phyloP scores from a whole-genome alignment of 2,329 filamentous ascomycete genomes.

The Knufia petricola region DNA sequence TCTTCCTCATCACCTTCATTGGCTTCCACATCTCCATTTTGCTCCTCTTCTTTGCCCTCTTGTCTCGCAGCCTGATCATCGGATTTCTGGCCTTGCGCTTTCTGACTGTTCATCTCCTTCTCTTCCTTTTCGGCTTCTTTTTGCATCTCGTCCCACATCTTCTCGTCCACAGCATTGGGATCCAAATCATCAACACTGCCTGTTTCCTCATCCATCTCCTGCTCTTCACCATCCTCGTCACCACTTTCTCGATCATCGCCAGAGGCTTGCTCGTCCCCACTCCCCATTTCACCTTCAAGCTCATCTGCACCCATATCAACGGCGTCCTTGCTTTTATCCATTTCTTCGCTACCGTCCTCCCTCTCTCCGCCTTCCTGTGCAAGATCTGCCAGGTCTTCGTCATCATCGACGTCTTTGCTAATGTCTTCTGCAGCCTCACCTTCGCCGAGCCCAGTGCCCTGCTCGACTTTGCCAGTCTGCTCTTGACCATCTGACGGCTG shows the following conservation, averaged over 20 bases:
- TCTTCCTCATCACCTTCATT: constrained; percentile 40
- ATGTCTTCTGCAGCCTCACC: constrained; percentile 95
- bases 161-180: constrained; percentile 85
- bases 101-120: constrained; percentile 66
- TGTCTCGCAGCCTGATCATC: constrained; percentile 55
- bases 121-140: constrained; percentile 49
- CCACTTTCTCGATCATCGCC: constrained; percentile 49
- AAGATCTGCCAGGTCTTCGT: constrained; percentile 85
- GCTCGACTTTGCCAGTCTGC: constrained; percentile 71
- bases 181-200: constrained; percentile 88
- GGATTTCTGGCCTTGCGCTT: constrained; percentile 42
- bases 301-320: constrained; percentile 67
- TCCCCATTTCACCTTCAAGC: constrained; percentile 73
- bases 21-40: constrained; percentile 50
- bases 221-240: constrained; percentile 53
- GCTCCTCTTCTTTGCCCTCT: constrained; percentile 40
- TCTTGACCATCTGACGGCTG: constrained; percentile 66
- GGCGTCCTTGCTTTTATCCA: constrained; percentile 38
- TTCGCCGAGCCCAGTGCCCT: constrained; percentile 86
- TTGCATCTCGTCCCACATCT: constrained; percentile 85
- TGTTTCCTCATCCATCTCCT: constrained; percentile 76
- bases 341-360: constrained; percentile 44
- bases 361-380: constrained; percentile 64
- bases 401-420: constrained; percentile 88
- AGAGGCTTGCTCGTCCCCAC: constrained; percentile 37